Percentiles rank a stretch among this genome's conserved stretches.
phyloP scores from a whole-genome alignment of 2,329 filamentous ascomycete species.

The Ceratocystis alfenasii region DNA sequence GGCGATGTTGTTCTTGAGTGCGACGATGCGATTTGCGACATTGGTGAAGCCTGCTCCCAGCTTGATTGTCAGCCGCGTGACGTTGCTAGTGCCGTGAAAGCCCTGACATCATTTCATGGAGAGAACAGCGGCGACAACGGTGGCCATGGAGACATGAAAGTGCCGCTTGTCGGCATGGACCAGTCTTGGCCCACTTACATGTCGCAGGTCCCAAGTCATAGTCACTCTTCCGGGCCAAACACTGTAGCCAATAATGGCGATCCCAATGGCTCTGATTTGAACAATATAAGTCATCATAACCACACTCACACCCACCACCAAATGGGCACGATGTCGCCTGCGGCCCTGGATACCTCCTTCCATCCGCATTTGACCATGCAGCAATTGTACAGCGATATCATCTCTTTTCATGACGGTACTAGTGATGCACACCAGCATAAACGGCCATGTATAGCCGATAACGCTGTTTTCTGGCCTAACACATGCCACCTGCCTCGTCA shows the following conservation, averaged over 20 bases:
- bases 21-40: constrained; percentile 23
- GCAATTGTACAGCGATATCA: constrained; percentile 15
- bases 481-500: constrained; percentile 24
- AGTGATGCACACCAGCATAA: constrained; percentile 20
- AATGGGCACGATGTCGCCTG: not conserved
- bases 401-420: constrained; percentile 21
- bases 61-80: constrained; percentile 19
- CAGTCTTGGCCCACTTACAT: constrained; percentile 3
- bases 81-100: constrained; percentile 26
- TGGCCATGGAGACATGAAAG: constrained; percentile 6
- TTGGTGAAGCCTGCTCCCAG: constrained; percentile 21
- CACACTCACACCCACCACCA: constrained; percentile 6
- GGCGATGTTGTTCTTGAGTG: constrained; percentile 23
- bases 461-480: constrained; percentile 21
- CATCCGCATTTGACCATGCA: constrained; percentile 15
- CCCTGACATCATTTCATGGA: constrained; percentile 28
- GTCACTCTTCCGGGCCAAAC: not conserved
- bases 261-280: not conserved
- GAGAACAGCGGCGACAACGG: constrained; percentile 16
- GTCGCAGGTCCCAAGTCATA: not conserved
- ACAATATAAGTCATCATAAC: not conserved
- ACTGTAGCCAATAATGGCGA: not conserved
- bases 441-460: constrained; percentile 22
- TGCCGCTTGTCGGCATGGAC: not conserved
- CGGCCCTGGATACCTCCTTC: not conserved